Conservation (phyloP, 116 monocot species). For the Thalassia testudinum region DNA sequence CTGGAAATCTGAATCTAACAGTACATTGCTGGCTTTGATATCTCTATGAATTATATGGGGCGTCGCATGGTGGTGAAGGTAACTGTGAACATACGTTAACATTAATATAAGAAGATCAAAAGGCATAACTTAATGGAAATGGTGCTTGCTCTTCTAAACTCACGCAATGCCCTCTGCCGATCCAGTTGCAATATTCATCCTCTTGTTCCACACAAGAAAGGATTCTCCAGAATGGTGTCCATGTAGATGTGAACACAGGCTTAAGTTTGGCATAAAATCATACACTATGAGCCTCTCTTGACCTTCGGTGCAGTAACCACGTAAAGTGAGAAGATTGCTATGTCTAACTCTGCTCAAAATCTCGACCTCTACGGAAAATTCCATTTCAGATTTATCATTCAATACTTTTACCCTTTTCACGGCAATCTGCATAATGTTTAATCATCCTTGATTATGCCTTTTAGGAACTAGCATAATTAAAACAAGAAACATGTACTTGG, state of each 20-base stretch:
- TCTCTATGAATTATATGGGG: slow-evolving; percentile 65
- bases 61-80: slow-evolving; percentile 45
- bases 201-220: slow-evolving; percentile 40
- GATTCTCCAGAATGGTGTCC: slow-evolving; percentile 36
- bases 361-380: slow-evolving; percentile 60
- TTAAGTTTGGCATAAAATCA: slow-evolving; percentile 59
- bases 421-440: slow-evolving; percentile 17
- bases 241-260: slow-evolving; percentile 43
- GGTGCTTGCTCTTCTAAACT: slow-evolving; percentile 6
- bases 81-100: slow-evolving; percentile 11
- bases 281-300: slow-evolving; percentile 60
- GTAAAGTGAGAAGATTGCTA: slow-evolving; percentile 46
- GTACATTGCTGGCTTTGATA: slow-evolving; percentile 54
- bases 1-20: slow-evolving; percentile 45
- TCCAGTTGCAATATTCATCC: slow-evolving; percentile 54
- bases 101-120: neutral
- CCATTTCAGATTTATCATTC: slow-evolving; percentile 50
- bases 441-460: too few relatives aligned
- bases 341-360: slow-evolving; percentile 44
- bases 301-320: slow-evolving; percentile 60
- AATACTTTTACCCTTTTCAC: slow-evolving; percentile 50
- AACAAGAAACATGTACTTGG: too few relatives aligned
- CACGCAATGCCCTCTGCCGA: slow-evolving; percentile 49
- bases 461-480: too few relatives aligned
- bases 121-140: neutral